These are phyloP conservation scores for Gossypium turneri DNA, from an alignment of 345 rosid genomes.

Conservation along the genomic window DNA sequence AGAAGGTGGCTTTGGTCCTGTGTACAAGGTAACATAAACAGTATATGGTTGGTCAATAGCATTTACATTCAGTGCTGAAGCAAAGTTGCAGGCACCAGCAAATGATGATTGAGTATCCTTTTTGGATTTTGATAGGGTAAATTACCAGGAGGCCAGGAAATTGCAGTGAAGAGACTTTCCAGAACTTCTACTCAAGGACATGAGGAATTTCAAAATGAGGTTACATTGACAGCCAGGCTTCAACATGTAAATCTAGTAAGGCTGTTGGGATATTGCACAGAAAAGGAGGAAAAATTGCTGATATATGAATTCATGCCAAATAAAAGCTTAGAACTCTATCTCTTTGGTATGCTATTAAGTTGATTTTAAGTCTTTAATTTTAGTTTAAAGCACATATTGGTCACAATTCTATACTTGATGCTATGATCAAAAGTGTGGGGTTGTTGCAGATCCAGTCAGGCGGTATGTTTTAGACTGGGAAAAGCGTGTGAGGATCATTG, in stretches of 20 bases:
- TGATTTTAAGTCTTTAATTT: neutral
- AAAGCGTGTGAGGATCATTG: neutral
- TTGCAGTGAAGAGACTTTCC: conserved; percentile 23
- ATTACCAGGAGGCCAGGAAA: conserved; percentile 8
- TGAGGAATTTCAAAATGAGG: conserved; percentile 32
- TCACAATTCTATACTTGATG: neutral
- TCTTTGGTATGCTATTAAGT: conserved; percentile 20
- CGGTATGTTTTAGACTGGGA: neutral
- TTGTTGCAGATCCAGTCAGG: neutral
- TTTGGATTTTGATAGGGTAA: conserved; percentile 12
- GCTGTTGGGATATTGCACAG: conserved; percentile 19
- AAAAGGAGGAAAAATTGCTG: conserved; percentile 26
- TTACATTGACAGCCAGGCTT: conserved; percentile 21
- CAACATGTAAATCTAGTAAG: conserved; percentile 26
- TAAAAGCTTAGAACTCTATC: conserved; percentile 25
- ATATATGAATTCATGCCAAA: conserved; percentile 31
- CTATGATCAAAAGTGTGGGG: neutral
- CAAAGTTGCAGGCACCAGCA: neutral
- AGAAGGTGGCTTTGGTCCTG: conserved; percentile 12
- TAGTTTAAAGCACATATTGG: neutral
- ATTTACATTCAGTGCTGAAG: neutral
- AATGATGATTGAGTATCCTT: neutral
- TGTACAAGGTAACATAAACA: neutral
- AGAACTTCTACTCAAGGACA: conserved; percentile 15
- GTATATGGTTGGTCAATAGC: neutral